A percentile compares a stretch with the other conserved stretches of the same genome.
These are phyloP conservation scores for Verticillium tricorpus DNA, from an alignment of 2,329 filamentous ascomycete species.

Conservation along the genomic window DNA sequence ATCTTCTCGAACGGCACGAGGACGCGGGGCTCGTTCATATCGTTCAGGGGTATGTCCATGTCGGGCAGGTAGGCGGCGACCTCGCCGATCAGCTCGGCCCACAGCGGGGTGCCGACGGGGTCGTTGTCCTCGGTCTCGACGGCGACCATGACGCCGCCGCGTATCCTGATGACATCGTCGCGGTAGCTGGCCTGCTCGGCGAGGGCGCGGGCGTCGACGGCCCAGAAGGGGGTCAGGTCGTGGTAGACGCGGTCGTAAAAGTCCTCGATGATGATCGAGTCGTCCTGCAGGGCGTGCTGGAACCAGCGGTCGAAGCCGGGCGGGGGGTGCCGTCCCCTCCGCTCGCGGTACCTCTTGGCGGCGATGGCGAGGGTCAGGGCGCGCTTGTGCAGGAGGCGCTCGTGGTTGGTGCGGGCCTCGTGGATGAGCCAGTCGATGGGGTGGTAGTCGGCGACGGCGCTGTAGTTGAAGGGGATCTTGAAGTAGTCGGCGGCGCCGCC, in stretches of 20 bases:
- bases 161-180: slow-evolving; percentile 42
- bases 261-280: slow-evolving; percentile 56
- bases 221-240: slow-evolving; percentile 59
- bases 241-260: slow-evolving; percentile 63
- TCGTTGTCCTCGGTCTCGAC: slow-evolving; percentile 33
- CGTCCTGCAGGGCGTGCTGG: slow-evolving; percentile 42
- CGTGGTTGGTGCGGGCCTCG: slow-evolving; percentile 39
- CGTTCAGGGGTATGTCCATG: slow-evolving; percentile 63
- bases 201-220: slow-evolving; percentile 40
- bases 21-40: slow-evolving; percentile 59
- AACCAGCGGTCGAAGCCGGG: slow-evolving; percentile 61
- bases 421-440: slow-evolving; percentile 48
- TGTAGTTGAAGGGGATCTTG: slow-evolving; percentile 11
- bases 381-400: slow-evolving; percentile 34
- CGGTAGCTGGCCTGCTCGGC: slow-evolving; percentile 39
- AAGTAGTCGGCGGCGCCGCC: slow-evolving; percentile 13
- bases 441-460: slow-evolving; percentile 27
- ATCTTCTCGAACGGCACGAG: slow-evolving; percentile 56
- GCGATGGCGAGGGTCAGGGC: slow-evolving; percentile 46
- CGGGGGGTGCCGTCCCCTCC: slow-evolving; percentile 56
- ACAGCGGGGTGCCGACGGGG: slow-evolving; percentile 42
- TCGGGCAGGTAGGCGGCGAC: slow-evolving; percentile 54
- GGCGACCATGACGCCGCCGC: slow-evolving; percentile 34
- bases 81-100: slow-evolving; percentile 44
- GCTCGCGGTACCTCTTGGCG: slow-evolving; percentile 49